Evolutionary conservation across 2,329 filamentous ascomycete species (phyloP).

Genomic region (Pseudogymnoascus sp.): DNA sequence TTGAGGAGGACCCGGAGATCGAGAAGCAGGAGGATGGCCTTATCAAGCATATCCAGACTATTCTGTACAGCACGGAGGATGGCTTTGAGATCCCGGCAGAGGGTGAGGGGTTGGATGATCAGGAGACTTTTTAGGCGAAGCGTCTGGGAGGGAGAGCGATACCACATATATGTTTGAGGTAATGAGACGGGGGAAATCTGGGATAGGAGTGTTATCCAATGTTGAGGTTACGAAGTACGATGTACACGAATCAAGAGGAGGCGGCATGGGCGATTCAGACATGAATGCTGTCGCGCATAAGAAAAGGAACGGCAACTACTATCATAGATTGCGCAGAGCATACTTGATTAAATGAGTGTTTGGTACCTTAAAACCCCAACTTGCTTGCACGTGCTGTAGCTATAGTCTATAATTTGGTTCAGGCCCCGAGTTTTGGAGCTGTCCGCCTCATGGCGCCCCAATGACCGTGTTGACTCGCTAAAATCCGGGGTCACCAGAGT

Average conservation of each 20-base stretch:
- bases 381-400: not conserved
- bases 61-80: conserved; percentile 94
- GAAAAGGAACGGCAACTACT: not conserved
- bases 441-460: not conserved
- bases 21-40: conserved; percentile 90
- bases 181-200: not conserved
- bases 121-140: conserved; percentile 62
- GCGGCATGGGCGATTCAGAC: not conserved
- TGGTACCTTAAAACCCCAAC: not conserved
- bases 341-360: not conserved
- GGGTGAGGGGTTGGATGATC: conserved; percentile 56
- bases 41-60: conserved; percentile 91
- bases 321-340: conserved; percentile 4
- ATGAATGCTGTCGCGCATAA: not conserved
- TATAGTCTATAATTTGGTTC: not conserved
- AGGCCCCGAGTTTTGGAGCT: not conserved
- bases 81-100: conserved; percentile 86
- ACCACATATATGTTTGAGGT: not conserved
- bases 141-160: not conserved
- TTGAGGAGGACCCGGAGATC: conserved; percentile 84
- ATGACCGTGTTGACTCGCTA: not conserved
- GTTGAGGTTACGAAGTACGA: conserved; percentile 3
- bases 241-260: not conserved
- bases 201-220: not conserved
- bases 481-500: not conserved